Evolutionary conservation across 805 yeast genomes (phyloP).

Genomic region (Tetrapisispora phaffii): DNA sequence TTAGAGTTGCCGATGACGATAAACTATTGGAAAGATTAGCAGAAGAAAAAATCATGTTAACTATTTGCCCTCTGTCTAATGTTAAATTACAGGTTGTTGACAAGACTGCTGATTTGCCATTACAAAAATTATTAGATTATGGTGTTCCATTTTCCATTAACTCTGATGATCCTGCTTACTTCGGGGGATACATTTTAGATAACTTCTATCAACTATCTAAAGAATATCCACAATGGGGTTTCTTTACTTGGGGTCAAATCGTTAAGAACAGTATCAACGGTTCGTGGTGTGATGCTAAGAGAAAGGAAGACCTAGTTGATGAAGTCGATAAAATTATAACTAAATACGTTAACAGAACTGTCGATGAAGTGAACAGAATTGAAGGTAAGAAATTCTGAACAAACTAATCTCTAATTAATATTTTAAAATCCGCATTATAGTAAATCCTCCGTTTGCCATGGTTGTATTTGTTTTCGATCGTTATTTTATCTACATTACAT

Average conservation of each 20-base stretch:
- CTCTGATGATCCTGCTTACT: constrained; percentile 74
- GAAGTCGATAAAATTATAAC: constrained; percentile 35
- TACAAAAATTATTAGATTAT: constrained; percentile 47
- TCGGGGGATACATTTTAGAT: constrained; percentile 76
- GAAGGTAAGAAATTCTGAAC: neutral
- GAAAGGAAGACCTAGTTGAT: constrained; percentile 37
- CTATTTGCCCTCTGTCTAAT: constrained; percentile 73
- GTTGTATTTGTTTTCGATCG: neutral
- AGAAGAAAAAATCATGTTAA: constrained; percentile 43
- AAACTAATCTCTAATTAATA: neutral
- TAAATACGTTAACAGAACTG: constrained; percentile 26
- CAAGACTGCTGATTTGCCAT: constrained; percentile 58
- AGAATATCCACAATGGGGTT: constrained; percentile 48
- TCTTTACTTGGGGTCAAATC: constrained; percentile 51
- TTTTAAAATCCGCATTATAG: neutral
- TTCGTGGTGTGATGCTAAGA: constrained; percentile 61
- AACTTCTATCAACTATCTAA: constrained; percentile 60
- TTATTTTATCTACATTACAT: neutral
- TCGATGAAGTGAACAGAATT: constrained; percentile 1
- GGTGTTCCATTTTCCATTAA: constrained; percentile 66
- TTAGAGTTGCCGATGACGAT: constrained; percentile 48
- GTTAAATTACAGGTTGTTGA: constrained; percentile 65
- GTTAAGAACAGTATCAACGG: constrained; percentile 61
- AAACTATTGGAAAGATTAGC: constrained; percentile 50
- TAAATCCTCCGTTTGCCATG: neutral